Evolutionary conservation across 1,284 basidiomycete genomes (phyloP), one percentile per base, ranked within the genome.

Genomic region (Puccinia novopanici): DNA sequence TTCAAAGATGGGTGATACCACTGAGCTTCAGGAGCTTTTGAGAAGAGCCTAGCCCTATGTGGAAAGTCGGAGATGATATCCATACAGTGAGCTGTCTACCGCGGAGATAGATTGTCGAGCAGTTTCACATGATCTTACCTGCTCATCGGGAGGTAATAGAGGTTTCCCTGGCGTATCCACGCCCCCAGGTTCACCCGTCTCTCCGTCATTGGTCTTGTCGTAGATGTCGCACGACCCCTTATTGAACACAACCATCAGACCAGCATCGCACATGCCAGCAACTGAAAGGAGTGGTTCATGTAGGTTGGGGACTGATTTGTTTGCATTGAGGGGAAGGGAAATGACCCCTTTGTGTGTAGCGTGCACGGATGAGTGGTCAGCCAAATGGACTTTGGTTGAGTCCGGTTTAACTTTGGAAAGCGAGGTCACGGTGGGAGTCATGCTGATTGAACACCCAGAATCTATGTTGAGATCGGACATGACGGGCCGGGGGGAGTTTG

Each of bases 391-490:
- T 0, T n/a, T n/a, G n/a, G n/a, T n/a, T n/a, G 71, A 5, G 40
- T n/a, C 42, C 22, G 19, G 5, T 19, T 27, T 10, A 27, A 52
- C 4, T 3, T 27, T 37, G 15, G 48, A 27, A 2, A 73, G 10
- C 9, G 8, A 40, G 4, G 1, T 6, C 2, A 37, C 2, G 17
- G 9, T 8, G n/a, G 52, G 71, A 2, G 30, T 55, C 71, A 73
- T 73, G 48, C 22, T 30, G 2, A 40, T 30, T 27, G 71, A 73
- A 24, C 71, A 73, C 3, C 71, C 71, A 3, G 71, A 73, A 27
- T 73, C 71, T 2, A 73, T 10, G 30, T 73, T 73, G 19, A 12
- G 8, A 15, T 45, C 45, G 45, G 57, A 61, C 24, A 30, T 4
- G 8, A 27, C 15, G 22, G 34, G 12, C 22, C 24, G n/a, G 9